Conservation (phyloP, 2,329 filamentous ascomycete species). For the Pseudocercospora fijiensis region DNA sequence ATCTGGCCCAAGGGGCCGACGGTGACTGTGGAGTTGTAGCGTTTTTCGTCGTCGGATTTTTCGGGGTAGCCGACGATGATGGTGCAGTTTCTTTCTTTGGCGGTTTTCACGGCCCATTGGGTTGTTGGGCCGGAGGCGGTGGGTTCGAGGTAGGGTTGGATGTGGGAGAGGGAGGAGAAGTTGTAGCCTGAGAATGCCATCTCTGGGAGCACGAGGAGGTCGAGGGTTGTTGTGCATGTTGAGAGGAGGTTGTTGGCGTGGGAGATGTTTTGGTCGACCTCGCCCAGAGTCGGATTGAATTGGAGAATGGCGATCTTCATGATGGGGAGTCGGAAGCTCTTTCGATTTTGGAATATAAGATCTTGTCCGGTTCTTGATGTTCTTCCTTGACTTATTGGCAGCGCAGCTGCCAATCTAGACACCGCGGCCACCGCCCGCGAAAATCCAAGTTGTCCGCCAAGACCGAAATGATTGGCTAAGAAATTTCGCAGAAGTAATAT, state of each 20-base stretch:
- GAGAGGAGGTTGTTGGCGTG: constrained; percentile 65
- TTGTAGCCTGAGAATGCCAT: constrained; percentile 79
- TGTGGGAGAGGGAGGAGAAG: constrained; percentile 67
- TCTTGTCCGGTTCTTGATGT: no score
- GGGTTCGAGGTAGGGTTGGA: constrained; percentile 67
- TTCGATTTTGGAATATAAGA: neutral
- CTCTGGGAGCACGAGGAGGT: constrained; percentile 73
- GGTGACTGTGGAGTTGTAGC: constrained; percentile 62
- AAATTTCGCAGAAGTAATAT: no score
- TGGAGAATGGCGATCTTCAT: constrained; percentile 72
- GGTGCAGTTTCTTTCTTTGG: constrained; percentile 64
- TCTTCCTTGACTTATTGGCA: neutral
- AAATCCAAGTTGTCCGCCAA: no score
- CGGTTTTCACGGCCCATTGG: constrained; percentile 67
- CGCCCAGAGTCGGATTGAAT: constrained; percentile 69
- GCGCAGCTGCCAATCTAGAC: no score
- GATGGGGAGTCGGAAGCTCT: neutral
- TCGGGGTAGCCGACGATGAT: constrained; percentile 77
- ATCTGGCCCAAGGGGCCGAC: constrained; percentile 56
- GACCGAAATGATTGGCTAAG: no score
- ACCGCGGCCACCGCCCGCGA: no score
- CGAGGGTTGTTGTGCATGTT: constrained; percentile 52
- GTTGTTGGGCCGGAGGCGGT: constrained; percentile 65
- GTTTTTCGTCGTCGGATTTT: constrained; percentile 28
- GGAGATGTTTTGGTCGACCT: constrained; percentile 68